Evolutionary conservation across 169 alveolate species (phyloP).

Genomic region (Neospora caninum): DNA sequence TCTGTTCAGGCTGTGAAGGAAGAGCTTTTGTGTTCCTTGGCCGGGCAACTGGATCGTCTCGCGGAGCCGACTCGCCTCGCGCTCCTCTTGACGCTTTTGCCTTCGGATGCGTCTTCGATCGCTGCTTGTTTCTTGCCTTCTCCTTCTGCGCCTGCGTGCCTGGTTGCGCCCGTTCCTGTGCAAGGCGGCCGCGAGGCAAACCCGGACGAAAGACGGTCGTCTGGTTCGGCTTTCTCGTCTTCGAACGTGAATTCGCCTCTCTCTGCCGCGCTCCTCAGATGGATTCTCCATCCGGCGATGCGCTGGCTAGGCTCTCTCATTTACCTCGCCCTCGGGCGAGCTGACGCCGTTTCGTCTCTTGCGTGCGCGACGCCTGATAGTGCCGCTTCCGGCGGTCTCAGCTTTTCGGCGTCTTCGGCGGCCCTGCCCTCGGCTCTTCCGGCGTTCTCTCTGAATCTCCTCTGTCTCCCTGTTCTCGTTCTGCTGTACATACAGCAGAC

Average conservation of each 20-base stretch:
- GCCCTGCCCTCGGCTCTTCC: neutral
- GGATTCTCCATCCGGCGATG: neutral
- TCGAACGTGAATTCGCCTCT: neutral
- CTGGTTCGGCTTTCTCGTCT: neutral
- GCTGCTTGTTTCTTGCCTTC: neutral
- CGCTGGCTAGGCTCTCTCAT: neutral
- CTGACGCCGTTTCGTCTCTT: neutral
- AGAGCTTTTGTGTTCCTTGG: neutral
- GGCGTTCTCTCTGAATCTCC: neutral
- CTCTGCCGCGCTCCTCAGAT: neutral
- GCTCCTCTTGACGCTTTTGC: neutral
- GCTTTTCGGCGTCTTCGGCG: neutral
- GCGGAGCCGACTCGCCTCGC: slow-evolving; percentile 4
- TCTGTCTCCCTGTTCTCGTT: neutral
- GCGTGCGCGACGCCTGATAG: too few species aligned
- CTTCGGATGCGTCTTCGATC: neutral
- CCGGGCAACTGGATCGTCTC: neutral
- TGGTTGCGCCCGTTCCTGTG: neutral
- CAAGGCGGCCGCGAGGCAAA: too few species aligned
- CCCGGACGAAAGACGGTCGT: too few species aligned
- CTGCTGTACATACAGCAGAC: slow-evolving; percentile 16
- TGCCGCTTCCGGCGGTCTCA: neutral
- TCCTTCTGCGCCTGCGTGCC: neutral
- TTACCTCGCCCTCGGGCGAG: neutral
- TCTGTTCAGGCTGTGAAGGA: neutral